Conservation (phyloP, 331 rosid species). For the Quercus tomentella region DNA sequence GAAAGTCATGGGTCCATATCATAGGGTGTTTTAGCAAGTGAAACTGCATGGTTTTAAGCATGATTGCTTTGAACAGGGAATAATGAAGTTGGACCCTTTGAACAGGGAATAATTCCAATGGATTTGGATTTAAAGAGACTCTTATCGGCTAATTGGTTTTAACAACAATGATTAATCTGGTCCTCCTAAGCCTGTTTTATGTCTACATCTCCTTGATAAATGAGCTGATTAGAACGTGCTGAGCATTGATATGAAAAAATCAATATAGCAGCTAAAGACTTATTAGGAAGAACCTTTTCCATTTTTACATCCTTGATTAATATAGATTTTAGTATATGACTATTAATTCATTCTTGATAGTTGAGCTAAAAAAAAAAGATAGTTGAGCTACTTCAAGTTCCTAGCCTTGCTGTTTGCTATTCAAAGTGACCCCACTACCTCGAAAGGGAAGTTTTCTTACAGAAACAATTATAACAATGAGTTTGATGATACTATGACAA, state of each 20-base stretch:
- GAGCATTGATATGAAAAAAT: background rate
- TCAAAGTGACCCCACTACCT: background rate
- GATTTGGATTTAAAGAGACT: background rate
- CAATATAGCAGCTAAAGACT: background rate
- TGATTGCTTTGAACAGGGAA: constrained; percentile 19
- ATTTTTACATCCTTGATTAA: constrained; percentile 8
- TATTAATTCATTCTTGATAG: constrained; percentile 16
- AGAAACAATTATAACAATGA: background rate
- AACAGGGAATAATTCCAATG: too few relatives aligned
- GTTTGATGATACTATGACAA: background rate
- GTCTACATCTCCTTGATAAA: background rate
- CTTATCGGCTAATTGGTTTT: background rate
- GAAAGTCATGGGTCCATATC: background rate
- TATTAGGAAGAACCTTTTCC: background rate
- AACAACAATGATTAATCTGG: background rate
- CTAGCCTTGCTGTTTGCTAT: constrained; percentile 15
- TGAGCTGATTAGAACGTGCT: background rate
- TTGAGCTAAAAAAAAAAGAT: constrained; percentile 11
- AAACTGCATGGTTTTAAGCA: background rate
- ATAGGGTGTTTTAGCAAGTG: background rate
- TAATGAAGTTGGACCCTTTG: too few relatives aligned
- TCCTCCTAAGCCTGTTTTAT: background rate
- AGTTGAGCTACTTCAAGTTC: constrained; percentile 26
- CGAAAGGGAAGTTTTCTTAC: background rate
- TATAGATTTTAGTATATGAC: constrained; percentile 22